Conservation (phyloP, 805 yeast species). For the Spathaspora girioi region DNA sequence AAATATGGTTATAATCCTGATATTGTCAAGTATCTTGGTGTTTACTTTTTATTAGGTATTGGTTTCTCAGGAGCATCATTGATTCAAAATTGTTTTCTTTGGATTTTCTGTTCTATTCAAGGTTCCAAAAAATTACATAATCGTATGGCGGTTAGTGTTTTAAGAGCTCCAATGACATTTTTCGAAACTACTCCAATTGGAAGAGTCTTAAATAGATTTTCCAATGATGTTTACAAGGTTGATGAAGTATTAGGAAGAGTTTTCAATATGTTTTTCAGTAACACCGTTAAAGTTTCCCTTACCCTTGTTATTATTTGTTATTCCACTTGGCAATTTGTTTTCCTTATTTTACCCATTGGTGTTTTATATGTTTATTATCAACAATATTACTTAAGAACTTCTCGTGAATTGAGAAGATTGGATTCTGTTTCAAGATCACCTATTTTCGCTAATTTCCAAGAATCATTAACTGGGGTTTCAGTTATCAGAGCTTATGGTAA, state of each 20-base stretch:
- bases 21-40: conserved; percentile 65
- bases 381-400: conserved; percentile 69
- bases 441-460: conserved; percentile 81
- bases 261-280: conserved; percentile 63
- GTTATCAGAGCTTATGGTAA: conserved; percentile 75
- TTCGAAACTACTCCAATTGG: conserved; percentile 97
- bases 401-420: conserved; percentile 78
- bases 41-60: conserved; percentile 74
- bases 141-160: conserved; percentile 64
- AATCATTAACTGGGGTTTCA: conserved; percentile 70
- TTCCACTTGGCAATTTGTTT: conserved; percentile 83
- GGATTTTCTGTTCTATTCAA: conserved; percentile 78
- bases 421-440: conserved; percentile 81
- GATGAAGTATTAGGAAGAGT: conserved; percentile 77
- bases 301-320: conserved; percentile 76
- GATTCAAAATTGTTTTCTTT: conserved; percentile 63
- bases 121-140: conserved; percentile 78
- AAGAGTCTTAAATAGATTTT: conserved; percentile 83
- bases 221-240: conserved; percentile 84
- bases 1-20: conserved; percentile 66
- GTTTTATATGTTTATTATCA: conserved; percentile 68
- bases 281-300: conserved; percentile 60
- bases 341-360: conserved; percentile 68
- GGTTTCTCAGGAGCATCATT: conserved; percentile 58
- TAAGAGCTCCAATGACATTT: conserved; percentile 92